Evolutionary conservation across 345 rosid species (phyloP), one percentile per base, ranked within the genome.

Genomic region (Boechera divaricarpa): DNA sequence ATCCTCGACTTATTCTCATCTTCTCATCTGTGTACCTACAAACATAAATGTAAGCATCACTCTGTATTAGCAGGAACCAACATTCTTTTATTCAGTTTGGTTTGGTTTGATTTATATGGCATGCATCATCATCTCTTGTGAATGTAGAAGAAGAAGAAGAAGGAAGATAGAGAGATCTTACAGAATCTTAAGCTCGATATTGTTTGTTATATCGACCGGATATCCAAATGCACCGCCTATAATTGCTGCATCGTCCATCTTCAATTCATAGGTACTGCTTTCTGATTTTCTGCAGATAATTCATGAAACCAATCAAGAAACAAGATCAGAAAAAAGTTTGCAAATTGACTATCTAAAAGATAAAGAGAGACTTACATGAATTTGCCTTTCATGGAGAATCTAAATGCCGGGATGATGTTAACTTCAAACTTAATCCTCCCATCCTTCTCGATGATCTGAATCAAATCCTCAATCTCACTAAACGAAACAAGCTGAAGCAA

Each of bases 171-270:
- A 42, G 72, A 61, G 56, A 74, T 78, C 93, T 90, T 86, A 90
- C 97, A 95, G 83, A 36, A 94, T 77, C 67, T 88, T 73, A 39
- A 90, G 79, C 57, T 77, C 71, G 11, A 92, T 79, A 67, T 73
- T 86, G 83, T 83, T 92, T 78, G 85, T 86, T 82, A 94, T 79
- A 56, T 88, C 90, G 9, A 94, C 42, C 0, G 97, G 97, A 72
- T 84, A 89, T 57, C 98, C 97, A 67, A 87, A 87, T 32, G 85
- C 82, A 28, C 98, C 97, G 1, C 79, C 91, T 15, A 94, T 83
- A 32, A 94, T 88, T 47, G 97, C 98, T 63, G 91, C 90, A 35
- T 94, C 97, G 16, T 94, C 85, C 98, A 94, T 92, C 29, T 67
- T 79, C 44, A 90, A 74, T 2, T 84, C 78, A 55, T 92, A 90